Conservation (phyloP, 306 rosid genomes). For the Parietaria judaica region DNA sequence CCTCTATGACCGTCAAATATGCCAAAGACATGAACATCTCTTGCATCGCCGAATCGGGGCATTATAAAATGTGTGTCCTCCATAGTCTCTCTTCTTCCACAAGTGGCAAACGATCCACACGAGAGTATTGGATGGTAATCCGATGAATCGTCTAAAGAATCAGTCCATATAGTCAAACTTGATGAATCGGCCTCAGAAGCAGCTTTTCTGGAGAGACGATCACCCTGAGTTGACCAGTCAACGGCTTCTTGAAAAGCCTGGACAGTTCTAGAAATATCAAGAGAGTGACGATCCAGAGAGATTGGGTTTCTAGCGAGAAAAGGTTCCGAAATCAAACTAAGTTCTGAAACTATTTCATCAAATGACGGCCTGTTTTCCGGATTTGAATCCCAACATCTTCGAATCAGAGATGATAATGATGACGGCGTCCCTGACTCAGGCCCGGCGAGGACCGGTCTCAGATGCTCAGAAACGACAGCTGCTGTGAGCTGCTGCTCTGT, state of each 20-base stretch:
- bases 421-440: constrained; percentile 57
- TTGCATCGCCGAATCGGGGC: constrained; percentile 49
- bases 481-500: constrained; percentile 85
- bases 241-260: constrained; percentile 46
- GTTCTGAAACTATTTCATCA: constrained; percentile 54
- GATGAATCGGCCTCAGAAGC: constrained; percentile 29
- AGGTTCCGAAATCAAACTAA: constrained; percentile 45
- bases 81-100: constrained; percentile 91
- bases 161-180: constrained; percentile 30
- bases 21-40: constrained; percentile 66
- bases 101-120: constrained; percentile 87
- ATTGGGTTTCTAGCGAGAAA: constrained; percentile 16
- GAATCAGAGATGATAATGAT: constrained; percentile 50
- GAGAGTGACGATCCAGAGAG: constrained; percentile 24
- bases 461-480: constrained; percentile 74
- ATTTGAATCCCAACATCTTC: constrained; percentile 69
- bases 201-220: constrained; percentile 32
- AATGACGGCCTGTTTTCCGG: constrained; percentile 68
- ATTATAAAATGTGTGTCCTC: constrained; percentile 85
- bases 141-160: constrained; percentile 28
- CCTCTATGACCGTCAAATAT: constrained; percentile 97
- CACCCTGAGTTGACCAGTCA: constrained; percentile 71
- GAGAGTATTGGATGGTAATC: constrained; percentile 59
- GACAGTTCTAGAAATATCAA: constrained; percentile 21
- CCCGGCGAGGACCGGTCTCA: constrained; percentile 70